These are phyloP conservation scores for Magnaporthales sp. DNA, from an alignment of 2,329 filamentous ascomycete genomes.

Conservation along the genomic window DNA sequence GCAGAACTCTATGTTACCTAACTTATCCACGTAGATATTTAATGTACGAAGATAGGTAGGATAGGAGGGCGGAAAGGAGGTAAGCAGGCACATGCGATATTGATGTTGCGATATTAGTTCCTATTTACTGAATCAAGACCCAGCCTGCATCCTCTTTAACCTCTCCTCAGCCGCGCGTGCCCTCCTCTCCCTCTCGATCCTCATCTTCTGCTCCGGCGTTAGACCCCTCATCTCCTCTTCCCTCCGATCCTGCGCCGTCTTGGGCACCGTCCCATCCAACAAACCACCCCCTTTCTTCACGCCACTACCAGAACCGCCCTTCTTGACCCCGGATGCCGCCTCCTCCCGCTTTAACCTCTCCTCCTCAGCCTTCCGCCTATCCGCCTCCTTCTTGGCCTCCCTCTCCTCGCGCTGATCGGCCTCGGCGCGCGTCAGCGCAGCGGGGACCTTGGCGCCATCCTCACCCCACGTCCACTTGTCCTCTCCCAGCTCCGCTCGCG, in stretches of 20 bases:
- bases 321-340: slow-evolving; percentile 29
- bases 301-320: slow-evolving; percentile 31
- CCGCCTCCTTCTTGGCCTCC: slow-evolving; percentile 64
- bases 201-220: slow-evolving; percentile 78
- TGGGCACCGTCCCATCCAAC: slow-evolving; percentile 50
- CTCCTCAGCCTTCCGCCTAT: slow-evolving; percentile 65
- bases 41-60: background rate
- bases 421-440: slow-evolving; percentile 61
- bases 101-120: background rate
- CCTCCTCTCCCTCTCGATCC: slow-evolving; percentile 78
- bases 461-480: slow-evolving; percentile 66
- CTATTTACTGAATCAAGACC: background rate
- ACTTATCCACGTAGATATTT: too few species aligned
- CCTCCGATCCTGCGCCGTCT: slow-evolving; percentile 71
- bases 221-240: slow-evolving; percentile 79
- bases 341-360: slow-evolving; percentile 60
- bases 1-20: too few species aligned
- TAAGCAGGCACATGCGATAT: background rate
- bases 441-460: slow-evolving; percentile 61
- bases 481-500: slow-evolving; percentile 75
- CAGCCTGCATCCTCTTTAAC: slow-evolving; percentile 54
- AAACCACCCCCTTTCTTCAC: slow-evolving; percentile 15
- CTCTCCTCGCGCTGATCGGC: slow-evolving; percentile 59
- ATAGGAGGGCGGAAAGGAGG: background rate
- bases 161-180: slow-evolving; percentile 89